These are phyloP conservation scores for Yarrowia osloensis DNA, from an alignment of 805 yeast species.

Conservation along the genomic window DNA sequence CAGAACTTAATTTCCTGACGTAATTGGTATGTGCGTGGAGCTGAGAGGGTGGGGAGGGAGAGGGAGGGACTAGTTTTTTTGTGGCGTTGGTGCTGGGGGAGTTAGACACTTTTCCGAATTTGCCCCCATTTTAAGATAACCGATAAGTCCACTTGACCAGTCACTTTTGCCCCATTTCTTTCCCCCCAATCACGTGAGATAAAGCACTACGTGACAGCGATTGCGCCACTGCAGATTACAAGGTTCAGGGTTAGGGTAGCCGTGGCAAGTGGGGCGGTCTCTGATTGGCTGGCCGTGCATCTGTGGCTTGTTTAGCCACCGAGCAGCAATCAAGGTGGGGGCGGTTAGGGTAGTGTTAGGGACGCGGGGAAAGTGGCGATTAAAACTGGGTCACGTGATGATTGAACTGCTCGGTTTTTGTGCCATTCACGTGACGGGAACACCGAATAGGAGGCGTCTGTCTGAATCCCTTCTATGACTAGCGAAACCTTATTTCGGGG, in stretches of 20 bases:
- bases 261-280: not conserved
- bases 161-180: not conserved
- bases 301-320: conserved; percentile 19
- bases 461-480: too few relatives aligned
- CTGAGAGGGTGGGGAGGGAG: not conserved
- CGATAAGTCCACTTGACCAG: too few relatives aligned
- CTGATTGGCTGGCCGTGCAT: not conserved
- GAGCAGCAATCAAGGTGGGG: too few relatives aligned
- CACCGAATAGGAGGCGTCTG: too few relatives aligned
- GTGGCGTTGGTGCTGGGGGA: not conserved
- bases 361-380: not conserved
- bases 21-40: not conserved
- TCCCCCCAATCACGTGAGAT: not conserved
- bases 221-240: not conserved
- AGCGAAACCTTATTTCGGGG: too few relatives aligned
- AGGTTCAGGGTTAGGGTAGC: not conserved
- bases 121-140: too few relatives aligned
- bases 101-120: too few relatives aligned
- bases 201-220: conserved; percentile 11
- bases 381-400: too few relatives aligned
- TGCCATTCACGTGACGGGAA: not conserved
- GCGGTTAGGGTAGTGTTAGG: not conserved
- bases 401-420: not conserved
- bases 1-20: not conserved
- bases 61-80: not conserved